phyloP scores from a whole-genome alignment of 73 alveolate species.

The Symbiodinium pilosum region DNA sequence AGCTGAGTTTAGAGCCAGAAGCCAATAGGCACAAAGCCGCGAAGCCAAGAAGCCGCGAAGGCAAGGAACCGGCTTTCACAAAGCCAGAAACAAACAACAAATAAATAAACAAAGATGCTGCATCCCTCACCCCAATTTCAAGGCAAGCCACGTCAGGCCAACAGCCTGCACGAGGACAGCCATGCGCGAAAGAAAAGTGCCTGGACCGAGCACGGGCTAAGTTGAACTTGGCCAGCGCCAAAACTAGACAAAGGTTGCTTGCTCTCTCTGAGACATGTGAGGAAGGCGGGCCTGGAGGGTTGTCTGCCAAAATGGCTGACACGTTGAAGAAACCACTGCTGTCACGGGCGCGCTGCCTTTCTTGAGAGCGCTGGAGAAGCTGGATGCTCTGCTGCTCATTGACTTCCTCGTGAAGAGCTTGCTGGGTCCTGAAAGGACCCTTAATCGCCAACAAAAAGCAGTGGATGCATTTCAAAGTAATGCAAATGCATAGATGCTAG shows the following conservation, averaged over 20 bases:
- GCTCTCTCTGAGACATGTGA: no score
- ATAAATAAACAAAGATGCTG: neutral
- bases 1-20: no score
- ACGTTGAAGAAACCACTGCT: neutral
- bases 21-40: no score
- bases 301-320: constrained; percentile 1
- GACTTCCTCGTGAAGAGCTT: neutral
- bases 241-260: neutral
- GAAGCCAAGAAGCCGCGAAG: no score
- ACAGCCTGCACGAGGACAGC: neutral
- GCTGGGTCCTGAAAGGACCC: neutral
- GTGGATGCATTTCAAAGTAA: no score
- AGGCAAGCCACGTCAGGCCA: neutral
- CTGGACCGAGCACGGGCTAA: neutral
- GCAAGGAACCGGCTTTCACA: no score
- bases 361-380: neutral
- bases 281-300: neutral
- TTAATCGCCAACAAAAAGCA: no score
- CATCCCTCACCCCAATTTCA: no score
- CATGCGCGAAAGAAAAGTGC: constrained; percentile 16
- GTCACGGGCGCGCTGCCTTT: neutral
- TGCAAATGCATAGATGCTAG: no score
- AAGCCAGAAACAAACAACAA: no score
- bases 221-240: neutral
- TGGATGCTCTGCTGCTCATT: neutral